Evolutionary conservation across 1,284 basidiomycete genomes (phyloP), one percentile per base, ranked within the genome.

Genomic region (Leccinum fallax): DNA sequence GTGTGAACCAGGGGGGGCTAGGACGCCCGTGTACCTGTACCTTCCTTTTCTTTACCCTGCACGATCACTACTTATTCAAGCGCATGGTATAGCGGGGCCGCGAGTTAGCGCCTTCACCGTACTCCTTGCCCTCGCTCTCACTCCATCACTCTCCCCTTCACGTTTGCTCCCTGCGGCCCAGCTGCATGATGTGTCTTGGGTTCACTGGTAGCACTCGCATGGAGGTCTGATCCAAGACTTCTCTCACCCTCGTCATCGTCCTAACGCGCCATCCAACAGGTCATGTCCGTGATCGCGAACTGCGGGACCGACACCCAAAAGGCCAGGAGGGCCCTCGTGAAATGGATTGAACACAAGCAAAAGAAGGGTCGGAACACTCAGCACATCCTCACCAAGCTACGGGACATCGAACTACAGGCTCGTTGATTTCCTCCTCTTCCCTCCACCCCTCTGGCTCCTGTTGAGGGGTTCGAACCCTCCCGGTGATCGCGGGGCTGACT

Each of bases 271-370:
- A n/a, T 32, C 21, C 15, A 28, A 63, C 40, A 74, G 73, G 75
- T 74, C 59, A 66, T 77, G 49, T 7, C 73, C 8, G 73, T 75
- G 34, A 60, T 74, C n/a, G 75, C 73, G 0, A 77, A 73, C 21
- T 74, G 75, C 40, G 73, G 73, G 5, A 61, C 62, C 28, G 74
- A 74, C 56, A 67, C 63, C 6, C 64, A 63, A 28, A 71, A 8
- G 28, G 75, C 75, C 13, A 67, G 67, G 43, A 65, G 64, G 9
- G 73, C 75, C 11, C 51, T 74, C 1, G 71, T 75, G 5, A 74
- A 61, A 0, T 74, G 72, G 68, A 77, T 74, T 43, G 55, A 59
- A 53, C 68, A 59, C 28, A 74, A 74, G n/a, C 73, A 74, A 57
- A 30, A 24, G 2, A 77, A 75, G 32, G 63, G 68, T 34, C 72